Base-by-base conservation (phyloP, 164 flowering plant genomes). In the Chimonanthus praecox region DNA sequence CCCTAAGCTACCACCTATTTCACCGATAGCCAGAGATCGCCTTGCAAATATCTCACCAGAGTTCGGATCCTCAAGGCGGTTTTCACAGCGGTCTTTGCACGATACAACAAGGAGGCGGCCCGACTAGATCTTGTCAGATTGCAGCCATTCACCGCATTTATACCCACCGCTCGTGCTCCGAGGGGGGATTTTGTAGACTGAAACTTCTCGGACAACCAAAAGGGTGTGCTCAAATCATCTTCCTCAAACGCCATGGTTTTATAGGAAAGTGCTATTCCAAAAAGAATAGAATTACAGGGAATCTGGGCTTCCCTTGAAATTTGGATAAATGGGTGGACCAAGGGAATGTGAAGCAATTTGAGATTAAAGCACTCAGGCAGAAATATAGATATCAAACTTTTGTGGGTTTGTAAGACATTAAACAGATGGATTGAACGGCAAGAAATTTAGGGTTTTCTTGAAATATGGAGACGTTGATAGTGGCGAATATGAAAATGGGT, bases 131-230 rank as follows among this genome's bases (percentile, higher is more conserved):
- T 90, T 91, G 75, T 96, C 98, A 67, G 99, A 87, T 72, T 96
- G 99, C 3, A 96, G 84, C 99, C 99, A 96, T 82, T 94, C 99
- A 58, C 98, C 98, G 82, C 99, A 96, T 79, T 96, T 96, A 87
- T 90, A 96, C 2, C 98, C 99, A 72, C 97, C 99, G 82, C 90
- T 85, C 45, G 97, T 92, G 69, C 85, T 76, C 8, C 99, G 88
- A 6, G 99, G 98, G 0, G 97, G 99, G 82, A 96, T 96, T 80
- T 96, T 96, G 90, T 73, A 92, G 15, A 94, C 89, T 58, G 88
- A 68, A 47, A 96, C 99, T 79, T 96, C 98, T 7, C 99, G 94
- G 60, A 94, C 94, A 0, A 96, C 99, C 68, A 96, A 87, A 54
- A 96, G 95, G 2, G 99, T 96, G 85, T 96, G 99, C 84, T 92